Conservation (phyloP, 2,329 filamentous ascomycete genomes). For the Cercospora sojina region DNA sequence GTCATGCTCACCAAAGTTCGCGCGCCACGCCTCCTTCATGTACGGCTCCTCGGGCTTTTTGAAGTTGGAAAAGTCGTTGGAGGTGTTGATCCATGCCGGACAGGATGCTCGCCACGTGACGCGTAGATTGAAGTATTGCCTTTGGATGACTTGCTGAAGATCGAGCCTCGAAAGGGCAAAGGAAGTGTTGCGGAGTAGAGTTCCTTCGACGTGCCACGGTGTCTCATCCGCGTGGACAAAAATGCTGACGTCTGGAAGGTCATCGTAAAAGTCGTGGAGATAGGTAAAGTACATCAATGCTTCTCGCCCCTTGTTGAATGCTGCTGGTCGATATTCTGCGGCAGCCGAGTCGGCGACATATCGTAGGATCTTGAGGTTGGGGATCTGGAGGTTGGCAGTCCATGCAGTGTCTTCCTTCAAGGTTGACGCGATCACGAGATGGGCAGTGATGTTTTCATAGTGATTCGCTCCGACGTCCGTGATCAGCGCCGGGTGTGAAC, state of each 20-base stretch:
- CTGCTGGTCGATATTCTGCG: constrained; percentile 50
- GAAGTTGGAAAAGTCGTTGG: constrained; percentile 13
- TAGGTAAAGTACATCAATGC: constrained; percentile 62
- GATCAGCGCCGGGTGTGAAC: background rate
- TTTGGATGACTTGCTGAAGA: constrained; percentile 12
- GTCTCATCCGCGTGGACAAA: constrained; percentile 55
- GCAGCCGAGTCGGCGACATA: constrained; percentile 36
- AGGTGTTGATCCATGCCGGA: constrained; percentile 23
- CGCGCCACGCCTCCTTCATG: constrained; percentile 21
- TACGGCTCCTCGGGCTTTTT: constrained; percentile 21
- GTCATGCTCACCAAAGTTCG: constrained; percentile 18
- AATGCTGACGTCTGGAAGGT: constrained; percentile 57
- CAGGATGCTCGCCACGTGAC: constrained; percentile 20
- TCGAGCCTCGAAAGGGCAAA: constrained; percentile 21
- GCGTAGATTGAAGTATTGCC: constrained; percentile 23
- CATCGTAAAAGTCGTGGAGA: constrained; percentile 60
- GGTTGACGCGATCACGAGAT: constrained; percentile 22
- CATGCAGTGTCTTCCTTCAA: constrained; percentile 22
- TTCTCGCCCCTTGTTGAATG: constrained; percentile 57
- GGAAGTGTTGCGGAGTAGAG: constrained; percentile 12
- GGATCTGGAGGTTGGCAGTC: constrained; percentile 19
- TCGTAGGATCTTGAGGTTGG: constrained; percentile 23
- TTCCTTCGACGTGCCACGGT: constrained; percentile 21
- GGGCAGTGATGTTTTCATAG: constrained; percentile 1
- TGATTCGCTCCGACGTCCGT: background rate